Percentiles rank a stretch among this genome's conserved stretches.
These are phyloP conservation scores for Albifimbria verrucaria DNA, from an alignment of 2,329 filamentous ascomycete genomes.

Conservation along the genomic window DNA sequence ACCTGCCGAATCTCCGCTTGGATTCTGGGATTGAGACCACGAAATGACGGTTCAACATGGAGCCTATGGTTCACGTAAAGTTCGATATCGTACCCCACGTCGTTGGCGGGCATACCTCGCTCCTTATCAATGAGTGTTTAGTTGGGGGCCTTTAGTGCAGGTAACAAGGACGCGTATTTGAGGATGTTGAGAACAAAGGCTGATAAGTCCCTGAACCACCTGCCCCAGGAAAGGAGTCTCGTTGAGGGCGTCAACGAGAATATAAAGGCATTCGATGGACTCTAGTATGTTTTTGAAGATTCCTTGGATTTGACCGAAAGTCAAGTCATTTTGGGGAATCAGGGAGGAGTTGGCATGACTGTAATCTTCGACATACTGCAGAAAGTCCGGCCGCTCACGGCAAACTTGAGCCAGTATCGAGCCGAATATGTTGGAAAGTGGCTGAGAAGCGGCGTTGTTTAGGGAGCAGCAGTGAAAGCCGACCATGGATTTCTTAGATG, in stretches of 20 bases:
- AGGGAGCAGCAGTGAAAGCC: conserved; percentile 22
- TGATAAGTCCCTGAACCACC: conserved; percentile 11
- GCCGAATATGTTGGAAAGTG: conserved; percentile 22
- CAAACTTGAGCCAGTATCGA: conserved; percentile 21
- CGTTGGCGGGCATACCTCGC: conserved; percentile 11
- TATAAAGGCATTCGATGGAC: conserved; percentile 12
- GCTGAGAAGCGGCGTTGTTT: conserved; percentile 20
- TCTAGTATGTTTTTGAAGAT: conserved; percentile 10
- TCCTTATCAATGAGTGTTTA: conserved; percentile 6
- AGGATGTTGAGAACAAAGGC: conserved; percentile 12
- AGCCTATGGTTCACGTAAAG: conserved; percentile 17
- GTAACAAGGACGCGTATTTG: conserved; percentile 17
- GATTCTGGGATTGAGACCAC: conserved; percentile 13
- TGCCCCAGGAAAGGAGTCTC: conserved; percentile 12
- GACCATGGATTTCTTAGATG: conserved; percentile 6
- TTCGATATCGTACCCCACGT: conserved; percentile 19
- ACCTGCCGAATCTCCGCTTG: conserved; percentile 16
- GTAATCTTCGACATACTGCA: conserved; percentile 13
- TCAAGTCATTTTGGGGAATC: conserved; percentile 17
- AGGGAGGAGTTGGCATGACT: conserved; percentile 6
- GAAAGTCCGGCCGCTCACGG: conserved; percentile 8
- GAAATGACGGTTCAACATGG: conserved; percentile 13
- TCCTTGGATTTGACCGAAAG: conserved; percentile 8
- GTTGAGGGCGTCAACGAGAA: conserved; percentile 20
- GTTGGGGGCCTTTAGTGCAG: conserved; percentile 11